A percentile compares a stretch with the other conserved stretches of the same genome.
These are phyloP conservation scores for Eucalyptus curtisii DNA, from an alignment of 345 rosid species.

Conservation along the genomic window DNA sequence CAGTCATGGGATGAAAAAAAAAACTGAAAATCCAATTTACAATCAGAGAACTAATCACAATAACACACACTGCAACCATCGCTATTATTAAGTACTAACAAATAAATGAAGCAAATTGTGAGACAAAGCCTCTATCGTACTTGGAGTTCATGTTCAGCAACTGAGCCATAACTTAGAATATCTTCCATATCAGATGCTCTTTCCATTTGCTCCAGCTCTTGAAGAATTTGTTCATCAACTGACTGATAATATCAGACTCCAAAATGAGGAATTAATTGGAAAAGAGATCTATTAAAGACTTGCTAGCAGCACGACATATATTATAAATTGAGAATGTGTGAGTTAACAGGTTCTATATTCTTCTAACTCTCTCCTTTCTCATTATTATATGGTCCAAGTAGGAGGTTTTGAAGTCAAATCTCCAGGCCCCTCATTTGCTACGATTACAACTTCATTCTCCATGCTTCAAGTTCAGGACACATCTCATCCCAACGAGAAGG, in stretches of 20 bases:
- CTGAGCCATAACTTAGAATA: slow-evolving; percentile 68
- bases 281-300: neutral
- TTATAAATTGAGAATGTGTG: neutral
- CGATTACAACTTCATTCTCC: neutral
- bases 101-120: neutral
- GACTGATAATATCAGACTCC: slow-evolving; percentile 27
- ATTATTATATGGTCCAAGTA: neutral
- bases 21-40: neutral
- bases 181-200: slow-evolving; percentile 71
- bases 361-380: neutral
- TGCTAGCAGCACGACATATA: neutral
- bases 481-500: neutral
- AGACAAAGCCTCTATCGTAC: slow-evolving; percentile 17
- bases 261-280: neutral
- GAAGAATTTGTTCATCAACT: slow-evolving; percentile 46
- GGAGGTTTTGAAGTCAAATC: neutral
- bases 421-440: neutral
- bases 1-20: neutral
- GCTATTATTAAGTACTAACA: neutral
- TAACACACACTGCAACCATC: neutral
- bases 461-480: neutral
- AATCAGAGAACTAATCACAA: neutral
- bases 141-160: slow-evolving; percentile 81
- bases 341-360: neutral
- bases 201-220: slow-evolving; percentile 81